Evolutionary conservation across 1,139 yeast species (phyloP), one percentile per base, ranked within the genome.

Genomic region (Taphrina communis): DNA sequence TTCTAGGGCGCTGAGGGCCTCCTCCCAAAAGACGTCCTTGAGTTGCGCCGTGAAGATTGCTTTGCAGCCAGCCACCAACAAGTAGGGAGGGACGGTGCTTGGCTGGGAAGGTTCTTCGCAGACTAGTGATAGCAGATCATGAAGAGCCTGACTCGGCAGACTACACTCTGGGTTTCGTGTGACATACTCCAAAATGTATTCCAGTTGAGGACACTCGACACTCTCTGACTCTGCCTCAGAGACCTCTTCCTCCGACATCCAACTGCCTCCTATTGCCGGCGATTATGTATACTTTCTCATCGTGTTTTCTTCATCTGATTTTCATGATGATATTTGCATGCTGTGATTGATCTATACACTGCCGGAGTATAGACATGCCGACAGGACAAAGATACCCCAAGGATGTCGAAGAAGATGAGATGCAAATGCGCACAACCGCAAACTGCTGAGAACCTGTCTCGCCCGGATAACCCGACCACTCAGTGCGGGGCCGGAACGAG

Each of bases 161-260:
- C 21, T 46, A 39, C 39, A 21, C 42, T 38, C 67, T 21, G 53
- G 39, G 14, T 58, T 46, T 17, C 58, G 59, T 19, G 61, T 50
- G 52, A 63, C 61, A 41, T 63, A 57, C 46, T 63, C 67, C 56
- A 63, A n/a, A 12, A 63, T 63, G 38, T 57, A 63, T 17, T 44
- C 67, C 53, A 63, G 48, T 39, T 63, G 67, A 53, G 58, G 58
- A 17, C 58, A 53, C 14, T 53, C 58, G 21, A 11, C 17, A 35
- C 8, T 11, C 8, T 53, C 58, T n/a, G 41, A 35, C 5, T 53
- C 58, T 21, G 36, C 53, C 11, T 50, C 53, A 50, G 53, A 50
- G 21, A 50, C n/a, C 31, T 21, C 53, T 11, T 25, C 36, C 11
- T 25, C 53, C 53, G 48, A 44, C 48, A 44, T 44, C n/a, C n/a